Base-by-base conservation (phyloP, 176 grass and related monocot genomes). In the Eragrostis curvula region DNA sequence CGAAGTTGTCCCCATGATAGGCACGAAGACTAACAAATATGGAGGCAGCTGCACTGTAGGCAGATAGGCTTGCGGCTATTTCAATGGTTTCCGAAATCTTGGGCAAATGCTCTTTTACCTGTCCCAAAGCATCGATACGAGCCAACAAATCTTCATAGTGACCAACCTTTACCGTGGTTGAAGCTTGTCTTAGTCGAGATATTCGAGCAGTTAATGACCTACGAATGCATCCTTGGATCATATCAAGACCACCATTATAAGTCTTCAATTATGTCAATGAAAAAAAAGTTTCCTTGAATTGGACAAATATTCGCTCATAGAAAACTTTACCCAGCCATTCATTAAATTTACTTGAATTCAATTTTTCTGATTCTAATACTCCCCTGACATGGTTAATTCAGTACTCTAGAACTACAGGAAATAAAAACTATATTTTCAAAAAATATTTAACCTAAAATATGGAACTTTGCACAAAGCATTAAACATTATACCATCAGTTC, bases 131-230 rank as follows among this genome's bases (percentile, higher is more conserved):
- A 77, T 46, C 10, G 23, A 63, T 47, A 46, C 57, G 57, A 77
- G 41, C 57, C 57, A 77, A 48, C 74, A 77, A 12, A 63, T 47
- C 41, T 48, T 77, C 57, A 77, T 63, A 77, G 14, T 77, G 57
- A 63, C 58, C 74, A 63, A 63, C 15, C 8, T 77, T 63, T 23
- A 46, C 29, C 9, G 2, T 29, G n/a, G 56, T 15, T 1, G 24
- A 18, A 30, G 46, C 3, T 6, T 45, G 21, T 77, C 24, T 77
- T 46, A 63, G 57, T 63, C 24, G 58, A 78, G 75, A 78, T 63
- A 78, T 46, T 1, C 58, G 24, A 21, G 42, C 6, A 14, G 57
- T 32, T 48, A 78, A 64, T 32, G 75, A 78, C 25, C 41, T 63
- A 14, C 25, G 75, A 17, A 78, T 63, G 75, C 43, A 78, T 48